These are phyloP conservation scores for Moelleriella libera DNA, from an alignment of 2,329 filamentous ascomycete species.

Conservation along the genomic window DNA sequence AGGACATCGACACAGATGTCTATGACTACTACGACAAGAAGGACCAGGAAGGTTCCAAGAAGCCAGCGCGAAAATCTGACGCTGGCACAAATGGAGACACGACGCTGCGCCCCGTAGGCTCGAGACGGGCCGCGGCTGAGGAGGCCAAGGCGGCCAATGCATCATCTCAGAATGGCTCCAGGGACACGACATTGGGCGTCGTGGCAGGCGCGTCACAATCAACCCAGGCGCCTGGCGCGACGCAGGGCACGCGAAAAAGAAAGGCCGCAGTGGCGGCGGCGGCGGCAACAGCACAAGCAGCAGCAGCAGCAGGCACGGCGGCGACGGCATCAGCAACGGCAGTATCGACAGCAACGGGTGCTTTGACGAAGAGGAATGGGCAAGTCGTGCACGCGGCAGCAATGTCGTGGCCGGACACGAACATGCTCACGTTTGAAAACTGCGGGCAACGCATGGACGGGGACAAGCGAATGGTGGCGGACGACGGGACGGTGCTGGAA, in stretches of 20 bases:
- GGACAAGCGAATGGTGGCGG: slow-evolving; percentile 68
- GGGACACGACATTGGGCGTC: slow-evolving; percentile 12
- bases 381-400: slow-evolving; percentile 22
- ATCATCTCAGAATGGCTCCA: slow-evolving; percentile 18
- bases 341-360: slow-evolving; percentile 7
- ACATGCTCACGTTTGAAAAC: slow-evolving; percentile 79
- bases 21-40: slow-evolving; percentile 56
- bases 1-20: slow-evolving; percentile 73
- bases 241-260: slow-evolving; percentile 60
- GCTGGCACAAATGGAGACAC: slow-evolving; percentile 21
- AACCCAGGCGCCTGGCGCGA: slow-evolving; percentile 34
- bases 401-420: slow-evolving; percentile 47
- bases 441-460: slow-evolving; percentile 49
- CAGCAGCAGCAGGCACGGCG: slow-evolving; percentile 30
- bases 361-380: slow-evolving; percentile 8
- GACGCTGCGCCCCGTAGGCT: slow-evolving; percentile 18
- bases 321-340: slow-evolving; percentile 32
- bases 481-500: slow-evolving; percentile 74
- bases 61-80: slow-evolving; percentile 33
- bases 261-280: slow-evolving; percentile 46
- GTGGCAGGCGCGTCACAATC: slow-evolving; percentile 15
- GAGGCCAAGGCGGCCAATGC: slow-evolving; percentile 21
- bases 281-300: slow-evolving; percentile 5
- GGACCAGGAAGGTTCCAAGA: slow-evolving; percentile 39
- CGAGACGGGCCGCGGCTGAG: slow-evolving; percentile 27